Evolutionary conservation across 2,329 filamentous ascomycete species (phyloP), one percentile per base, ranked within the genome.

Genomic region (Xylariaceae sp.): DNA sequence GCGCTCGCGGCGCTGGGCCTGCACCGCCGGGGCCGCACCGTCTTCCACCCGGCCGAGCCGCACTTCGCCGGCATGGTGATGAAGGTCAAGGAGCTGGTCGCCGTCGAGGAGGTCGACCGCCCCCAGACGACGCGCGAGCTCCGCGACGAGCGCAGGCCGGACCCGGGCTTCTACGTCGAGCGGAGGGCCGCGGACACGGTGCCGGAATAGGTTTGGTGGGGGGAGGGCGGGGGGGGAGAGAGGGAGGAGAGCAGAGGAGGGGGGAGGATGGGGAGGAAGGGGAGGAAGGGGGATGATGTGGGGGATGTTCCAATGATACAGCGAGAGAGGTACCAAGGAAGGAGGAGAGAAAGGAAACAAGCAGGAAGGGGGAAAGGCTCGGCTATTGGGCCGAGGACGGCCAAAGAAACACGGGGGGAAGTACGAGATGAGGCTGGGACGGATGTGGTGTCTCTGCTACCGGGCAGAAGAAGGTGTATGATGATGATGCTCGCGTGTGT

Each of bases 71-170:
- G 89, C 56, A 87, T 93, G 67, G 86, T 95, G 53, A 82, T 95
- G 70, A 82, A 83, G 61, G 87, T 95, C 50, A 95, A 95, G 68
- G 89, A 95, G 64, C 68, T 95, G 43, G 85, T 95, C 29, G 70
- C 76, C 34, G 87, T 94, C 22, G 68, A 78, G 46, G 88, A 94
- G 64, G 86, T 93, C 28, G 77, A 80, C 21, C 57, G 63, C 41
- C 59, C 71, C 19, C 57, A 86, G 61, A 80, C 70, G 6, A 75
- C 77, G 54, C 60, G 64, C 36, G 75, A 94, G 65, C 70, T 94
- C 52, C 78, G 77, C 63, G 74, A 70, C 32, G 68, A 75, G 61
- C 66, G 89, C 58, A 77, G 72, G 59, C 87, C 88, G 3, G 84
- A 90, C 40, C 67, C 70, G 1, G 89, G 89, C 2, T 95, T 88